A percentile compares a stretch with the other conserved stretches of the same genome.
These are phyloP conservation scores for Pythium apleroticum DNA, from an alignment of 352 stramenopile species.

Conservation along the genomic window DNA sequence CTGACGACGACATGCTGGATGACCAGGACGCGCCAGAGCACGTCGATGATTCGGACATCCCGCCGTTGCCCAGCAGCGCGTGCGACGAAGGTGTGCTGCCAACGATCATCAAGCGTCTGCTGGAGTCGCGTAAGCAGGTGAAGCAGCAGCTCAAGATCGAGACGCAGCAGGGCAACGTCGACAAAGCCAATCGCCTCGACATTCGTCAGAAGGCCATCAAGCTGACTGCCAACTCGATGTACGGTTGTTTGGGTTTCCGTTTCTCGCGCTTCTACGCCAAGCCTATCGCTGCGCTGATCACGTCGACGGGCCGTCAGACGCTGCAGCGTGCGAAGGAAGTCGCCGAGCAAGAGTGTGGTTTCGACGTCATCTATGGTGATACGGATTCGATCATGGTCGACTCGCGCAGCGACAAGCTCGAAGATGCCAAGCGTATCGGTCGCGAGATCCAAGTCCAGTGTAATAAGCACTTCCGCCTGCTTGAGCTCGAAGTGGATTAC, in stretches of 20 bases:
- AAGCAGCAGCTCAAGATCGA: slow-evolving; percentile 97
- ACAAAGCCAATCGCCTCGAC: slow-evolving; percentile 91
- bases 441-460: slow-evolving; percentile 96
- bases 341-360: slow-evolving; percentile 94
- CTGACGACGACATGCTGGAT: slow-evolving; percentile 81
- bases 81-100: slow-evolving; percentile 93
- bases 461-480: slow-evolving; percentile 98
- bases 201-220: slow-evolving; percentile 99
- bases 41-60: slow-evolving; percentile 81
- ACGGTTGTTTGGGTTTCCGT: slow-evolving; percentile 99
- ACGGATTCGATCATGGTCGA: slow-evolving; percentile 99
- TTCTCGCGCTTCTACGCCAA: slow-evolving; percentile 98
- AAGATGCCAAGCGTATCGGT: slow-evolving; percentile 93
- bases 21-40: slow-evolving; percentile 59
- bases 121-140: slow-evolving; percentile 97
- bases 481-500: slow-evolving; percentile 99
- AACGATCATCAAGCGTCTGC: slow-evolving; percentile 96
- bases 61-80: slow-evolving; percentile 73
- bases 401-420: slow-evolving; percentile 90
- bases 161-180: slow-evolving; percentile 83
- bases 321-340: slow-evolving; percentile 98
- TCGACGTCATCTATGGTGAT: slow-evolving; percentile 99
- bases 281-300: slow-evolving; percentile 99
- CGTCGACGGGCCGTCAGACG: slow-evolving; percentile 97
- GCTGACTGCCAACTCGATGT: slow-evolving; percentile 99